These are phyloP conservation scores for Dactylonectria estremocensis DNA, from an alignment of 2,329 filamentous ascomycete genomes.

Conservation along the genomic window DNA sequence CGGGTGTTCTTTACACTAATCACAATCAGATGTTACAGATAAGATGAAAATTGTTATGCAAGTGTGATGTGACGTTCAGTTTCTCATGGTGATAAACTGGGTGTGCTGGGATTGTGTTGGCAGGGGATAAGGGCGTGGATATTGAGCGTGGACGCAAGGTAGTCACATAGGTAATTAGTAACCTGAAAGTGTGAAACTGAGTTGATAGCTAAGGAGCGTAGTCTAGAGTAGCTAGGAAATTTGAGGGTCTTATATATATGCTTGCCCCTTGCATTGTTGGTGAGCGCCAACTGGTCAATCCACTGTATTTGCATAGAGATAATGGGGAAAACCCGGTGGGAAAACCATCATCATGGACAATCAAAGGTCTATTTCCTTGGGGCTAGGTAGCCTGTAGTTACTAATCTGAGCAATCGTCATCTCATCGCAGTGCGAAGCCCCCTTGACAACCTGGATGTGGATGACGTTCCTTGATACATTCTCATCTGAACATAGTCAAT, in stretches of 20 bases:
- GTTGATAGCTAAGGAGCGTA: slow-evolving; percentile 1
- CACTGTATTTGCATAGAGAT: slow-evolving; percentile 14
- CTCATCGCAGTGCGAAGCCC: too few species aligned
- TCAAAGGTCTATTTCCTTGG: slow-evolving; percentile 4
- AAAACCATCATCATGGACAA: slow-evolving; percentile 18
- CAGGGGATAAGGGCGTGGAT: not conserved
- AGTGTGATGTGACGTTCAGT: not conserved
- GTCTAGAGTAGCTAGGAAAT: slow-evolving; percentile 1
- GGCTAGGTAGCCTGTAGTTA: slow-evolving; percentile 8
- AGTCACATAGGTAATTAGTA: not conserved
- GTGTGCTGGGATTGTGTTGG: not conserved
- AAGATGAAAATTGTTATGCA: not conserved
- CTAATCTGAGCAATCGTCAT: too few species aligned
- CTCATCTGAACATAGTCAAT: too few species aligned
- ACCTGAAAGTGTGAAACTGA: not conserved
- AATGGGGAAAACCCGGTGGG: slow-evolving; percentile 21
- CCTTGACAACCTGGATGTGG: too few species aligned
- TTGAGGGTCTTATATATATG: not conserved
- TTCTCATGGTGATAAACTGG: too few species aligned
- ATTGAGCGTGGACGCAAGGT: not conserved
- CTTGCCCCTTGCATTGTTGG: slow-evolving; percentile 1
- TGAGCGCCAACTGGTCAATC: not conserved
- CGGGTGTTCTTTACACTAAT: not conserved
- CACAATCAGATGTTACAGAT: not conserved
- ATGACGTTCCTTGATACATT: too few species aligned